Evolutionary conservation across 305 asterid species (phyloP), one percentile per base, ranked within the genome.

Genomic region (Ilex paraguariensis): DNA sequence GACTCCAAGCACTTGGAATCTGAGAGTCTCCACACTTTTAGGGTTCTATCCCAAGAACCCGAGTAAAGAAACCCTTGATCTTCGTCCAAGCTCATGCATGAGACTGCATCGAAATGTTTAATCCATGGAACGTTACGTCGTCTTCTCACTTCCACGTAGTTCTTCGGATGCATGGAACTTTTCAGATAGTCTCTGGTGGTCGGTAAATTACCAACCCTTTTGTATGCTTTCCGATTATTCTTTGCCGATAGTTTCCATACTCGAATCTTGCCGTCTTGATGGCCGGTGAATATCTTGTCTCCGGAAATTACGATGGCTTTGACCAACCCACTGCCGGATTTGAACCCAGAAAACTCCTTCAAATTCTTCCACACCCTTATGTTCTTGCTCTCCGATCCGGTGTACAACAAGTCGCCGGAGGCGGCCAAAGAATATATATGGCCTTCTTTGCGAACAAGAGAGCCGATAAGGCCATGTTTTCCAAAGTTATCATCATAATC

Each of bases 21-120:
- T 5, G 90, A 78, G 7, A 92, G 61, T 69, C 93, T 68, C 97
- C 97, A 92, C 16, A 89, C 96, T 62, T 92, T 92, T 2, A 89
- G 21, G 31, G 97, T 81, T 54, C 80, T 87, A 68, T 92, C 98
- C 98, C 98, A 92, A 0, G 98, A 92, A 9, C 95, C 95, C 4
- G 98, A 87, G 44, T 89, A 92, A 0, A 92, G 36, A 55, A 92
- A 21, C 0, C 97, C 95, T 13, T 66, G 81, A 2, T 70, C 81
- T 0, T 63, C 57, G 14, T 87, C 96, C 9, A 92, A 49, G 42
- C 84, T 71, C 81, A 92, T 32, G 63, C 96, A 79, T 17, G 98
- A 92, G 52, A 92, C 84, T 13, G 94, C 88, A 62, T 89, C 98
- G 65, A 70, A 82, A 62, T 92, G 98, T 56, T 73, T 85, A 31